Base-by-base conservation (phyloP, 192 early-diverging fungal genomes). In the Linnemannia schmuckeri region DNA sequence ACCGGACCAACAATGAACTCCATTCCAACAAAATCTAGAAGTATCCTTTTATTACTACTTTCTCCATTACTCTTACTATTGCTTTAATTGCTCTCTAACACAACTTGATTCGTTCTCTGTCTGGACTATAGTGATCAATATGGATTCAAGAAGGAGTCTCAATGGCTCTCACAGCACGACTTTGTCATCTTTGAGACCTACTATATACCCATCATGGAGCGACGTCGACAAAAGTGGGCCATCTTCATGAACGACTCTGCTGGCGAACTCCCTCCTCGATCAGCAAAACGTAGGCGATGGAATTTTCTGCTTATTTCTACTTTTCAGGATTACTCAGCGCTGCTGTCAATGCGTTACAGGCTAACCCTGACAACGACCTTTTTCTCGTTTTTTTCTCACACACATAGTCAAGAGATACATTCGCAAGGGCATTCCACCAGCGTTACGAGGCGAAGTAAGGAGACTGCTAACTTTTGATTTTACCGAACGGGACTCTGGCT, bases 371-470 rank as follows among this genome's bases (percentile, higher is more conserved):
- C 33, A 52, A 24, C 24, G 37, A 61, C 35, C 55, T 49, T 68
- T 41, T 71, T 77, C 66, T 5, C 13, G 37, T 44, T 72, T 42
- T 88, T 44, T 61, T n/a, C n/a, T 72, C 69, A 41, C 37, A 9
- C 10, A 54, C 49, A 27, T 70, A 93, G 93, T 95, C 44, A 96
- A 96, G 76, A 88, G 94, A 71, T 95, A 94, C 75, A 89, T 97
- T 27, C 92, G 95, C 15, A 95, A 95, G 87, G 96, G 96, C 10
- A 95, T 97, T 72, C 96, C 96, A 46, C 83, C 93, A 40, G 91
- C 93, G 38, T 81, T 96, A 27, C 89, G 96, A 63, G 91, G 92
- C 70, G 80, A 85, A 81, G 92, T 94, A 83, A 79, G 76, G 57
- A 52, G 71, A 70, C 24, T 20, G 37, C 35, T 72, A 69, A 33